Evolutionary conservation across 2,329 filamentous ascomycete genomes (phyloP).

Genomic region (Berkeleyomyces rouxiae): DNA sequence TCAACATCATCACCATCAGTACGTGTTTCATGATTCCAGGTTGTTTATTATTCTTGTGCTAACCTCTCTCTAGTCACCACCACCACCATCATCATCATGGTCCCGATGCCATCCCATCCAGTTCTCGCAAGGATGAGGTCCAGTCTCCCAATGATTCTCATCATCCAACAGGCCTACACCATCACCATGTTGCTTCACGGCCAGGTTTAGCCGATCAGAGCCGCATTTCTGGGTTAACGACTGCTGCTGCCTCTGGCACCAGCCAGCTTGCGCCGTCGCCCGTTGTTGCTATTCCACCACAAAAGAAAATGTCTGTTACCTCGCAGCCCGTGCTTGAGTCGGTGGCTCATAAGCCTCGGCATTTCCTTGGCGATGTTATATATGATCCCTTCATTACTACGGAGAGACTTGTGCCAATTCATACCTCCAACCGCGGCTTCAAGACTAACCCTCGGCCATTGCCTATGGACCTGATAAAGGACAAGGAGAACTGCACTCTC

Average conservation of each 20-base stretch:
- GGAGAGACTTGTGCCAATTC: conserved; percentile 28
- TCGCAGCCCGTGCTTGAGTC: conserved; percentile 56
- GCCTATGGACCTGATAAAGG: conserved; percentile 53
- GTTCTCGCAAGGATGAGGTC: neutral
- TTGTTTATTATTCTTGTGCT: neutral
- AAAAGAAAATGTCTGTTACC: conserved; percentile 48
- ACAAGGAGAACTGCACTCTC: conserved; percentile 75
- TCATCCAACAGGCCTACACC: conserved; percentile 22
- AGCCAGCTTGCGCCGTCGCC: conserved; percentile 22
- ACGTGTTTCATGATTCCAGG: conserved; percentile 21
- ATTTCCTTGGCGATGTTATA: conserved; percentile 69
- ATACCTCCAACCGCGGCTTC: conserved; percentile 27
- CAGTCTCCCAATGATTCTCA: neutral
- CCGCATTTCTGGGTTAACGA: neutral
- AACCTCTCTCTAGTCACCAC: conserved; percentile 16
- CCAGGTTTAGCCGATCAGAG: conserved; percentile 1
- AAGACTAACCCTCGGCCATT: conserved; percentile 50
- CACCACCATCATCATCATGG: conserved; percentile 44
- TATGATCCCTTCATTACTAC: conserved; percentile 55
- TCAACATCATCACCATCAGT: conserved; percentile 49
- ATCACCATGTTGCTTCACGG: conserved; percentile 32
- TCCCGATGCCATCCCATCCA: conserved; percentile 26
- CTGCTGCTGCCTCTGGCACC: neutral
- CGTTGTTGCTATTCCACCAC: conserved; percentile 33
- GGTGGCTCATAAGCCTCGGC: conserved; percentile 52